Evolutionary conservation across 352 stramenopile species (phyloP).

Genomic region (Phytophthora nicotianae): DNA sequence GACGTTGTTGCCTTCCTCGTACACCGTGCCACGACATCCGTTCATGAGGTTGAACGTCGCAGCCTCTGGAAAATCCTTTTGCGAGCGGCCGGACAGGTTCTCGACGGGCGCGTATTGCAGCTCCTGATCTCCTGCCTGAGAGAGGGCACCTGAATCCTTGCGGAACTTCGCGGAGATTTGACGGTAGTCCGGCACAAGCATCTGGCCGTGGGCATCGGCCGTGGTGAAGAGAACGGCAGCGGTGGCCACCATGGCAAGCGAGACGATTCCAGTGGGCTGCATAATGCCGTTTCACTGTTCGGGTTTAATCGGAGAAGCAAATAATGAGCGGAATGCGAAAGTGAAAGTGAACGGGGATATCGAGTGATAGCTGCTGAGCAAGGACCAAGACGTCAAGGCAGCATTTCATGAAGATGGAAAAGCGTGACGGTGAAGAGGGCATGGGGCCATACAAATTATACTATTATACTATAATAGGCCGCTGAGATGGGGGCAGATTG

Average conservation of each 20-base stretch:
- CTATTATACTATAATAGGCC: too few relatives aligned
- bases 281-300: slow-evolving; percentile 24
- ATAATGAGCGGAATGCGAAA: slow-evolving; percentile 15
- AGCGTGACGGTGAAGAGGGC: neutral
- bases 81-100: slow-evolving; percentile 44
- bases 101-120: slow-evolving; percentile 59
- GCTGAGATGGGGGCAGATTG: too few relatives aligned
- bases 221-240: slow-evolving; percentile 27
- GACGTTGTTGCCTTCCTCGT: slow-evolving; percentile 50
- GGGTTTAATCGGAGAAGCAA: slow-evolving; percentile 9
- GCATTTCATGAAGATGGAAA: slow-evolving; percentile 2
- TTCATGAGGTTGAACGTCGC: slow-evolving; percentile 68
- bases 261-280: slow-evolving; percentile 25
- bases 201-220: slow-evolving; percentile 37
- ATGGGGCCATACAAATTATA: too few relatives aligned
- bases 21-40: slow-evolving; percentile 63
- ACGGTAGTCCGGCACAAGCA: slow-evolving; percentile 42
- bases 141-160: neutral
- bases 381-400: neutral
- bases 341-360: slow-evolving; percentile 13
- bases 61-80: slow-evolving; percentile 44
- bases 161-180: slow-evolving; percentile 42
- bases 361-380: neutral
- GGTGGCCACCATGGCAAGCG: slow-evolving; percentile 14
- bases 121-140: slow-evolving; percentile 50